phyloP scores from a whole-genome alignment of 208 protist genomes.

The Wallacemonas rigidus region DNA sequence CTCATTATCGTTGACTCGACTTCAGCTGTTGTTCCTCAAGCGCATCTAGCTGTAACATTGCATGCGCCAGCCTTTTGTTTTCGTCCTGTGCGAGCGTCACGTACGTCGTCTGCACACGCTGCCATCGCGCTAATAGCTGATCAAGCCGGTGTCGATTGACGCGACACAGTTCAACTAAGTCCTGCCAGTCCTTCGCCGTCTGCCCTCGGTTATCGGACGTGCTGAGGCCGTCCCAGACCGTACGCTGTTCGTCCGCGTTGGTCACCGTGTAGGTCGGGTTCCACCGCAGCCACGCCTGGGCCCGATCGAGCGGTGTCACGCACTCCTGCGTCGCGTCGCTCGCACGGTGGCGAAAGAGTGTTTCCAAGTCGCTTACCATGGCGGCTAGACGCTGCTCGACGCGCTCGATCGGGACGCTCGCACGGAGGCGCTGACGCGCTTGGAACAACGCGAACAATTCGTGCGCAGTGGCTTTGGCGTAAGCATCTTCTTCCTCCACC shows the following conservation, averaged over 20 bases:
- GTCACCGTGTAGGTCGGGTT: constrained; percentile 21
- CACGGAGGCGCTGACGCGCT: neutral
- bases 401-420: neutral
- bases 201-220: neutral
- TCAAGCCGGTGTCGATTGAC: constrained; percentile 23
- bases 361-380: constrained; percentile 4
- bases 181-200: constrained; percentile 4
- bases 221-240: constrained; percentile 22
- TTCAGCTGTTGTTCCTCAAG: constrained; percentile 17
- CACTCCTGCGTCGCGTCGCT: neutral
- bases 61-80: constrained; percentile 25
- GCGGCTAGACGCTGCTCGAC: constrained; percentile 20
- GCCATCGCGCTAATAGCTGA: constrained; percentile 22
- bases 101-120: constrained; percentile 18
- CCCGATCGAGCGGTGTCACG: constrained; percentile 13
- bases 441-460: constrained; percentile 39
- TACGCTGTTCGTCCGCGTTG: constrained; percentile 10
- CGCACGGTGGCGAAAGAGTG: neutral
- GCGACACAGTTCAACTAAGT: constrained; percentile 26
- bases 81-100: constrained; percentile 8
- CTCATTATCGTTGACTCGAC: no score
- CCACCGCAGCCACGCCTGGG: constrained; percentile 14
- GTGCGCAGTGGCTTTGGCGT: constrained; percentile 23
- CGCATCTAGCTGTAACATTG: constrained; percentile 26
- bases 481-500: constrained; percentile 8